Conservation (phyloP, 202 grass and related monocot genomes). For the Miscanthus sacchariflorus region DNA sequence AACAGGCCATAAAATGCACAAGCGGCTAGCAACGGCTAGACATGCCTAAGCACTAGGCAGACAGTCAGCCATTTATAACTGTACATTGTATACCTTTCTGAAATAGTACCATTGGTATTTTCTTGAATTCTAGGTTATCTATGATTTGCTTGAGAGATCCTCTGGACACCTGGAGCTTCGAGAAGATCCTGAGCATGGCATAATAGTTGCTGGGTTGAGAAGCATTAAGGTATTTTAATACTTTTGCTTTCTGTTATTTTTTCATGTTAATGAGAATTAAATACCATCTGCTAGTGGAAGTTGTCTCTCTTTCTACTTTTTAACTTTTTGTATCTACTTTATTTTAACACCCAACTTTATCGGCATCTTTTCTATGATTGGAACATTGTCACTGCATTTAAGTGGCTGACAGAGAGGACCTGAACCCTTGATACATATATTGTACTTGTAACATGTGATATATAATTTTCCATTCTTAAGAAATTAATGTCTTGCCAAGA, state of each 20-base stretch:
- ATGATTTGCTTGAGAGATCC: conserved; percentile 99
- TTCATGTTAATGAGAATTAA: conserved; percentile 12
- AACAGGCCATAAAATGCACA: neutral
- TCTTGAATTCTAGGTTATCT: conserved; percentile 85
- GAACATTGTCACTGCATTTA: conserved; percentile 14
- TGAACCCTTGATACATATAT: neutral
- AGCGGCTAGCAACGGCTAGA: neutral
- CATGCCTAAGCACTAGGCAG: neutral
- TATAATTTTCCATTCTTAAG: neutral
- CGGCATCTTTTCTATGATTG: neutral
- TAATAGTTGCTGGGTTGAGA: conserved; percentile 97
- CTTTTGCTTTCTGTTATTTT: conserved; percentile 38
- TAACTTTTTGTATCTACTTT: neutral
- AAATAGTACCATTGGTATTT: conserved; percentile 43
- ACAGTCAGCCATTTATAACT: conserved; percentile 1
- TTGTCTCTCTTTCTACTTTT: neutral
- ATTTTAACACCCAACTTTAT: conserved; percentile 11
- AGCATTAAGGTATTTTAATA: conserved; percentile 84
- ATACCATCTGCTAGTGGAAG: neutral
- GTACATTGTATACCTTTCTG: conserved; percentile 8
- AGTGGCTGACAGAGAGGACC: neutral
- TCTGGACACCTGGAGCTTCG: conserved; percentile 97
- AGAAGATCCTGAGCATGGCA: conserved; percentile 96
- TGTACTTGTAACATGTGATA: conserved; percentile 21
- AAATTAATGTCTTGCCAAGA: conserved; percentile 18